A percentile compares a stretch with the other conserved stretches of the same genome.
Evolutionary conservation across 352 stramenopile species (phyloP).

Genomic region (Aphanomyces astaci): DNA sequence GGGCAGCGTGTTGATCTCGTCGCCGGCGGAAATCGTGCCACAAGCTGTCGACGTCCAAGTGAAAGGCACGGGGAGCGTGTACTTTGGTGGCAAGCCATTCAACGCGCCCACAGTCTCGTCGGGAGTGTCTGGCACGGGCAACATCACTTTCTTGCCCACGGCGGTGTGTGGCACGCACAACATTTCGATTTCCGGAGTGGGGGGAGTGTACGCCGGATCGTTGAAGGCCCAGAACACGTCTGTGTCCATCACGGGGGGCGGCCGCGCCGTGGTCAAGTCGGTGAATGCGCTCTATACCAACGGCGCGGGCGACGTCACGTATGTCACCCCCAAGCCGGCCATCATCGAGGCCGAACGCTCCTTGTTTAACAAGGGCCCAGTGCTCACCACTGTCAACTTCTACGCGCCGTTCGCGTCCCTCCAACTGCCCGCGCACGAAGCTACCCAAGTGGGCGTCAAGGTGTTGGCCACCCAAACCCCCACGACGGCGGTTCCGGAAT

Average conservation of each 20-base stretch:
- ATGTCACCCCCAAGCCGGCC: not conserved
- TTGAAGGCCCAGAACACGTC: slow-evolving; percentile 10
- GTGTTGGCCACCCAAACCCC: not conserved
- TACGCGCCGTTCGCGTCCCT: not conserved
- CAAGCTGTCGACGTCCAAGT: not conserved
- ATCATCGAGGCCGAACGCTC: not conserved
- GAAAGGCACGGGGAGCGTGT: slow-evolving; percentile 11
- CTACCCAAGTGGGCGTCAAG: not conserved
- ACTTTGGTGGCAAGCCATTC: slow-evolving; percentile 1
- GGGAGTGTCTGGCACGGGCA: slow-evolving; percentile 4
- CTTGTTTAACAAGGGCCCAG: not conserved
- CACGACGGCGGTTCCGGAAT: not conserved
- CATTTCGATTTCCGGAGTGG: not conserved
- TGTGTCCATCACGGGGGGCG: not conserved
- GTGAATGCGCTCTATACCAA: not conserved
- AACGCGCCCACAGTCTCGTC: slow-evolving; percentile 10
- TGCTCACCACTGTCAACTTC: not conserved
- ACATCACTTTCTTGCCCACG: slow-evolving; percentile 19
- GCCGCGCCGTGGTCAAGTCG: slow-evolving; percentile 1
- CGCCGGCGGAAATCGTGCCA: slow-evolving; percentile 12
- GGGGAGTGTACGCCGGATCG: slow-evolving; percentile 14
- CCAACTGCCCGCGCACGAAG: not conserved
- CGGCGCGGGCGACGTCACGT: slow-evolving; percentile 3
- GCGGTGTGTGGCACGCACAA: slow-evolving; percentile 7
- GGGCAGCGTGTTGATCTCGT: not conserved